These are phyloP conservation scores for Sarocladiaceae sp. DNA, from an alignment of 2,329 filamentous ascomycete genomes.

Conservation along the genomic window DNA sequence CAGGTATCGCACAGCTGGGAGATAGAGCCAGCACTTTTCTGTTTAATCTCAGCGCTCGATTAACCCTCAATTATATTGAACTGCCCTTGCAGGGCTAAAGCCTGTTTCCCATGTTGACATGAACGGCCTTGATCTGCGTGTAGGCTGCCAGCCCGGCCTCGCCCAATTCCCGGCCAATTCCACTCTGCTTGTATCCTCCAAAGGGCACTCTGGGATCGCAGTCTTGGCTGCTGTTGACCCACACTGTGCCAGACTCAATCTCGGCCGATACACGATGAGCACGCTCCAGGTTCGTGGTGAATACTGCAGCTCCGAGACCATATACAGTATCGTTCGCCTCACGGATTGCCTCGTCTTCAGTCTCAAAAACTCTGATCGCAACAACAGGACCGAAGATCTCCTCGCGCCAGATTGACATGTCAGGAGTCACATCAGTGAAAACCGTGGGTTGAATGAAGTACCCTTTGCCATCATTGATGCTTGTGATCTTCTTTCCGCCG, in stretches of 20 bases:
- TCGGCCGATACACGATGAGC: conserved; percentile 38
- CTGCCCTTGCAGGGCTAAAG: too few species aligned
- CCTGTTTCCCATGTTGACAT: conserved; percentile 23
- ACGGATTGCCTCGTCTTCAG: conserved; percentile 23
- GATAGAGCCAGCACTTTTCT: too few species aligned
- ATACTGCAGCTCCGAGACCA: conserved; percentile 50
- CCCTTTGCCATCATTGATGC: conserved; percentile 43
- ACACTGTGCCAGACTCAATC: conserved; percentile 48
- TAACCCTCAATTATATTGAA: too few species aligned
- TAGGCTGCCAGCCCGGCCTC: conserved; percentile 24
- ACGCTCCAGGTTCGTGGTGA: conserved; percentile 45
- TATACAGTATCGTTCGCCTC: conserved; percentile 41
- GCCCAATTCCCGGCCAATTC: conserved; percentile 25
- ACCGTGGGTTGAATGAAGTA: conserved; percentile 25
- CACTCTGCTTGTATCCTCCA: conserved; percentile 28
- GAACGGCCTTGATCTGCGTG: conserved; percentile 23
- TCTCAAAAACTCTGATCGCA: conserved; percentile 19
- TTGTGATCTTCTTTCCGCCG: conserved; percentile 59
- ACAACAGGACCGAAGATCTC: conserved; percentile 28
- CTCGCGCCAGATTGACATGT: conserved; percentile 20
- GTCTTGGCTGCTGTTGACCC: conserved; percentile 33
- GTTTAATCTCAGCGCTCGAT: too few species aligned
- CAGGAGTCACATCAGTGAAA: conserved; percentile 19
- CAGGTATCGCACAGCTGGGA: too few species aligned
- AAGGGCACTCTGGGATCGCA: conserved; percentile 25